Evolutionary conservation across 1,284 basidiomycete species (phyloP).

Genomic region (Boletus semigastroideus): DNA sequence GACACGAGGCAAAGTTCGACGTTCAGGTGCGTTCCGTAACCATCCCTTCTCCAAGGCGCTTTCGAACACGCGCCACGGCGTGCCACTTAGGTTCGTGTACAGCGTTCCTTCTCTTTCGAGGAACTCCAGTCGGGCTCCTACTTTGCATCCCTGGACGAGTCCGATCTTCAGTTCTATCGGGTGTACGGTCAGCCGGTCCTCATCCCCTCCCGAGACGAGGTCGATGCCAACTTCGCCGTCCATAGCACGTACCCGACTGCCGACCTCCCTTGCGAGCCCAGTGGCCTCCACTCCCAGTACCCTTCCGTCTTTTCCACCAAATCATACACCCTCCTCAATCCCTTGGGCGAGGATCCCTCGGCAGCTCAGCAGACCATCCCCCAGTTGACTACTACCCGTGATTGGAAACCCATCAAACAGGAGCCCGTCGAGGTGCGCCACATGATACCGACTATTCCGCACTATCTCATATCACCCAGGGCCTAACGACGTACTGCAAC

Average conservation of each 20-base stretch:
- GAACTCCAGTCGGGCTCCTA: constrained; percentile 36
- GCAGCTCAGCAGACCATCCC: background rate
- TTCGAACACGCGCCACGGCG: background rate
- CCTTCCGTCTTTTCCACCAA: constrained; percentile 17
- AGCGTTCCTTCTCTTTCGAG: constrained; percentile 34
- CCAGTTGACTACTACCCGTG: constrained; percentile 1
- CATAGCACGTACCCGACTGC: constrained; percentile 9
- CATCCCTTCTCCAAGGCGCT: background rate
- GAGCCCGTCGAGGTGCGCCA: constrained; percentile 25
- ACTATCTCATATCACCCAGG: constrained; percentile 18
- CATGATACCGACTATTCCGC: background rate
- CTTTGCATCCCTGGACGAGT: constrained; percentile 31
- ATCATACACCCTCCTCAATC: constrained; percentile 32
- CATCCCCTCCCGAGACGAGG: constrained; percentile 26
- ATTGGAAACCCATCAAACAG: constrained; percentile 28
- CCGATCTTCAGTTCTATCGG: constrained; percentile 33
- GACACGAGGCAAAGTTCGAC: constrained; percentile 25
- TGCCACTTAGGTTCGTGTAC: constrained; percentile 27
- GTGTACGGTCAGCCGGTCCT: constrained; percentile 33
- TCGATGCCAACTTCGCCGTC: constrained; percentile 17
- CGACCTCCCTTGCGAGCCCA: background rate
- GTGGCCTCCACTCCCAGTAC: constrained; percentile 4
- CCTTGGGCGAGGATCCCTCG: constrained; percentile 20
- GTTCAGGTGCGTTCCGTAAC: constrained; percentile 20
- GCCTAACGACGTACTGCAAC: constrained; percentile 8